phyloP scores from a whole-genome alignment of 139 green algal species.

The Micromonas commoda region DNA sequence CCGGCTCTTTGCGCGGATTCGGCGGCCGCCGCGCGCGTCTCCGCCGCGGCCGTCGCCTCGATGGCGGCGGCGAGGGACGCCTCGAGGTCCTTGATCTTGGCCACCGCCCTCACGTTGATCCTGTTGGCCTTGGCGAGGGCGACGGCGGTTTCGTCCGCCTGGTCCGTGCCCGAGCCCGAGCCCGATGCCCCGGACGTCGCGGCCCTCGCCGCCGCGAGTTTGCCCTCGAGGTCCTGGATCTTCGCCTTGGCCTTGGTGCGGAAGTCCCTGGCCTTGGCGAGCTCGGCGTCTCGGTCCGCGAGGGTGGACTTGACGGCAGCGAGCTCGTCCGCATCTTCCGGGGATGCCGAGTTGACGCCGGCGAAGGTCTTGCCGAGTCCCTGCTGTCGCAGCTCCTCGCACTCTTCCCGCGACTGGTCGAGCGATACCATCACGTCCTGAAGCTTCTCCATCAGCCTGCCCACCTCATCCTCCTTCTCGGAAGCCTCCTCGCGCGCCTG shows the following conservation, averaged over 20 bases:
- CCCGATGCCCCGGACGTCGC: too few species aligned
- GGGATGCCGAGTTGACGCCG: too few species aligned
- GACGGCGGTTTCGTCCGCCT: not conserved
- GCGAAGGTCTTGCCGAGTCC: not conserved
- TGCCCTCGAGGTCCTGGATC: not conserved
- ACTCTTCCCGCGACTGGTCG: not conserved
- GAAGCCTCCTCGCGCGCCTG: not conserved
- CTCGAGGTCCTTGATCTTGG: not conserved
- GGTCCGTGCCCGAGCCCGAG: too few species aligned
- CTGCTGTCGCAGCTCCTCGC: not conserved
- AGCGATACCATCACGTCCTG: not conserved
- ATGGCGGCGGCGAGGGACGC: not conserved
- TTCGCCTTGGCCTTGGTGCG: not conserved
- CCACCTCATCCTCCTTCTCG: not conserved
- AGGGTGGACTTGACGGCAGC: too few species aligned
- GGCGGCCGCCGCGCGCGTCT: not conserved
- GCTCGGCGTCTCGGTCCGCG: not conserved
- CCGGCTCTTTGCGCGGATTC: too few species aligned
- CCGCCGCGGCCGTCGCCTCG: not conserved
- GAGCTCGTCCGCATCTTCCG: too few species aligned
- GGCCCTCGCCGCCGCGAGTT: not conserved
- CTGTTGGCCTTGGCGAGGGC: not conserved
- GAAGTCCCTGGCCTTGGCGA: not conserved
- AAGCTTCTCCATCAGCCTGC: not conserved
- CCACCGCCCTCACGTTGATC: not conserved